Conservation (phyloP, 352 stramenopile genomes). For the Phytophthora palmivora region DNA sequence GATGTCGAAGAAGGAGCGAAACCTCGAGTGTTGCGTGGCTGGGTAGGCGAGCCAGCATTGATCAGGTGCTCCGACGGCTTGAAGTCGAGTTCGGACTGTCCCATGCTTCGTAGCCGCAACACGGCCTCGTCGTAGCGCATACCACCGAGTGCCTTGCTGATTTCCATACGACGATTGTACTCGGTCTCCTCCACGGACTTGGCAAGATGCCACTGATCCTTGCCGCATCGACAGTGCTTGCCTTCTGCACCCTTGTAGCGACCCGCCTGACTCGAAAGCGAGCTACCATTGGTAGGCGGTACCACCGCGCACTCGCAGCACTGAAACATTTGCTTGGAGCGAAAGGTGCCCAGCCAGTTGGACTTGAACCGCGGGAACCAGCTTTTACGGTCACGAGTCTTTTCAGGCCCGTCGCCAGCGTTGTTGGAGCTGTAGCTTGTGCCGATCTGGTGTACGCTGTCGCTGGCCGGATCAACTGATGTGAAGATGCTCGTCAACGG, state of each 20-base stretch:
- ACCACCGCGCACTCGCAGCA: slow-evolving; percentile 85
- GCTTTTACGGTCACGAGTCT: slow-evolving; percentile 86
- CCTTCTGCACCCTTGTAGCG: slow-evolving; percentile 84
- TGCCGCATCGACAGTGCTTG: slow-evolving; percentile 82
- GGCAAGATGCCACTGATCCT: slow-evolving; percentile 86
- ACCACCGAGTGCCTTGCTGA: slow-evolving; percentile 80
- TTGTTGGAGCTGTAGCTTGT: slow-evolving; percentile 77
- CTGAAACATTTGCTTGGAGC: slow-evolving; percentile 87
- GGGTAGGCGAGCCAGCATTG: slow-evolving; percentile 37
- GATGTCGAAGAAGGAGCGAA: slow-evolving; percentile 19
- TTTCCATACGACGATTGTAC: slow-evolving; percentile 87
- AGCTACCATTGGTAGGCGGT: slow-evolving; percentile 28
- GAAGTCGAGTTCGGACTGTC: slow-evolving; percentile 66
- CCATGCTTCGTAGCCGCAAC: slow-evolving; percentile 64
- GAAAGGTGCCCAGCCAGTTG: slow-evolving; percentile 87
- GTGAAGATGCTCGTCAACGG: not conserved
- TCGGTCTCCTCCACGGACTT: slow-evolving; percentile 84
- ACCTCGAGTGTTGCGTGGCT: slow-evolving; percentile 20
- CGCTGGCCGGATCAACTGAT: slow-evolving; percentile 17
- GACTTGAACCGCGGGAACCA: slow-evolving; percentile 92
- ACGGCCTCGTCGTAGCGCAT: slow-evolving; percentile 87
- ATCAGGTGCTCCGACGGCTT: slow-evolving; percentile 46
- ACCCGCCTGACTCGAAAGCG: slow-evolving; percentile 36
- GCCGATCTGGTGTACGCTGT: slow-evolving; percentile 66
- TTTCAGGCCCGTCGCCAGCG: slow-evolving; percentile 80